A percentile compares a stretch with the other conserved stretches of the same genome.
Conservation (phyloP, 352 stramenopile genomes). For the Pythium oligandrum region DNA sequence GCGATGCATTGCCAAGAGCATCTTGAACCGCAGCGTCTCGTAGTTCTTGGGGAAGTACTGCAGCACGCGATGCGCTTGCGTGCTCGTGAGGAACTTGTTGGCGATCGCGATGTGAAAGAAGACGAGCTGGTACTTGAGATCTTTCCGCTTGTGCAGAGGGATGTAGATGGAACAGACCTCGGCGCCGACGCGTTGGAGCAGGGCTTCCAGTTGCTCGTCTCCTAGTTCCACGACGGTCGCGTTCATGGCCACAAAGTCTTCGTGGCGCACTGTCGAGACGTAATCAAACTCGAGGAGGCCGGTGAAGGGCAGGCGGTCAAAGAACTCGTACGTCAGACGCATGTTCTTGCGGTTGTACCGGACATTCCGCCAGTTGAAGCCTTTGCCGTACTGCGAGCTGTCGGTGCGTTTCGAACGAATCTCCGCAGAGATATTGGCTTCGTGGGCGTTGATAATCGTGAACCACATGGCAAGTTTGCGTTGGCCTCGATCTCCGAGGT, state of each 20-base stretch:
- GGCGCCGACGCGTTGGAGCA: conserved; percentile 45
- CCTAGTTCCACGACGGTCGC: conserved; percentile 15
- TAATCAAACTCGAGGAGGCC: conserved; percentile 74
- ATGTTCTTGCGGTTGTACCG: conserved; percentile 54
- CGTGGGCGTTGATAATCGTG: conserved; percentile 46
- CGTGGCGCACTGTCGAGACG: conserved; percentile 45
- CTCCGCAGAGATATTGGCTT: conserved; percentile 20
- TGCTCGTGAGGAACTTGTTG: conserved; percentile 29
- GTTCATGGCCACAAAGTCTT: conserved; percentile 22
- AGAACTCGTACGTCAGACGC: conserved; percentile 52
- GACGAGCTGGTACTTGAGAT: conserved; percentile 70
- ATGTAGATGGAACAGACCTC: conserved; percentile 70
- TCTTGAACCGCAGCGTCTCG: conserved; percentile 44
- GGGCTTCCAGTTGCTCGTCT: conserved; percentile 31
- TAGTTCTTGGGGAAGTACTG: conserved; percentile 74
- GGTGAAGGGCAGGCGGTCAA: conserved; percentile 37
- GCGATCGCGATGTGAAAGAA: conserved; percentile 64
- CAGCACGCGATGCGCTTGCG: conserved; percentile 49
- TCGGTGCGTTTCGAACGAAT: conserved; percentile 48
- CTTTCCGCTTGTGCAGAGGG: conserved; percentile 57
- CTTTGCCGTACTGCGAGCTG: conserved; percentile 52
- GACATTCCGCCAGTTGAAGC: conserved; percentile 59
- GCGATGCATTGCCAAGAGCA: conserved; percentile 50
- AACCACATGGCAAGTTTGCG: conserved; percentile 69
- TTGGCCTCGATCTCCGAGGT: conserved; percentile 44